These are phyloP conservation scores for Phytophthora citricola DNA, from an alignment of 352 stramenopile genomes.

Conservation along the genomic window DNA sequence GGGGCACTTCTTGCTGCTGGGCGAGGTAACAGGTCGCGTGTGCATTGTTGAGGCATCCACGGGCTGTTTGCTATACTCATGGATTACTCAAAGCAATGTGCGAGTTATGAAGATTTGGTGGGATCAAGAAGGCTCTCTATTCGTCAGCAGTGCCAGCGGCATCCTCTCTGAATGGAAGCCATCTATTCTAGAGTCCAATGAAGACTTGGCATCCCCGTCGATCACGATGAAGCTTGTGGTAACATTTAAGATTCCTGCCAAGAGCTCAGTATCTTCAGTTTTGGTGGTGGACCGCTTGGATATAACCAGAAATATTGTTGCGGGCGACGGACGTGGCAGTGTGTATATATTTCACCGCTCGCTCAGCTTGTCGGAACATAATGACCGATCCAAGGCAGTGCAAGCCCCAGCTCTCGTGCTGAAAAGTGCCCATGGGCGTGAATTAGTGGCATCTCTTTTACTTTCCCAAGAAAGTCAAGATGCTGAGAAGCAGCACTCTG, in stretches of 20 bases:
- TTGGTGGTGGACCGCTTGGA: conserved; percentile 48
- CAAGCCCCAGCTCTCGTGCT: conserved; percentile 41
- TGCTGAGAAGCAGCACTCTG: conserved; percentile 3
- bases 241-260: conserved; percentile 64
- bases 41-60: conserved; percentile 55
- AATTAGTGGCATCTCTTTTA: conserved; percentile 72
- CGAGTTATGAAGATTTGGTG: conserved; percentile 84
- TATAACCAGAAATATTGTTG: conserved; percentile 62
- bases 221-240: conserved; percentile 45
- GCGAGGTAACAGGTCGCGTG: conserved; percentile 58
- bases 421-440: conserved; percentile 66
- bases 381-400: not conserved
- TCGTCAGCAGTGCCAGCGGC: conserved; percentile 68
- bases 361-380: conserved; percentile 12
- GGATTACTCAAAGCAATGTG: conserved; percentile 55
- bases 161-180: conserved; percentile 68
- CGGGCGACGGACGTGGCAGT: conserved; percentile 76
- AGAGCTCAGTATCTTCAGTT: conserved; percentile 60
- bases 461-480: conserved; percentile 26
- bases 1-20: conserved; percentile 55
- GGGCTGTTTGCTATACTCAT: conserved; percentile 39
- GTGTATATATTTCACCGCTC: conserved; percentile 67
- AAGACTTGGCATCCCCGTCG: conserved; percentile 5
- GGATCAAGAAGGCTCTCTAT: conserved; percentile 52
- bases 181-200: conserved; percentile 3